Conservation (phyloP, 1,284 basidiomycete genomes). For the Bondarzewia mesenterica region DNA sequence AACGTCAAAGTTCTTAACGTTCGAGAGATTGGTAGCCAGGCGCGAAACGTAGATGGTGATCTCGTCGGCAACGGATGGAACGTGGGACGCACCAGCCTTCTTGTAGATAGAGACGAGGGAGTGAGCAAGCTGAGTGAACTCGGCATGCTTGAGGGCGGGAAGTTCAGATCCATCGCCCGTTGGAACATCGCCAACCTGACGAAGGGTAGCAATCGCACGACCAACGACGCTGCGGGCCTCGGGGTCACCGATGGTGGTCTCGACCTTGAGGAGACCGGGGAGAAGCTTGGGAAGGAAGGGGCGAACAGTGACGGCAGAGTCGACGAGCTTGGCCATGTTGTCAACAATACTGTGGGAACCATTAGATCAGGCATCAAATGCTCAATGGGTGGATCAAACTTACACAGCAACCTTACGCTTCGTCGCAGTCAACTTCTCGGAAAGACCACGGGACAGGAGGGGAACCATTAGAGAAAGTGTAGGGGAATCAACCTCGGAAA, state of each 20-base stretch:
- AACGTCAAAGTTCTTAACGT: slow-evolving; percentile 87
- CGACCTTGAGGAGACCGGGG: slow-evolving; percentile 91
- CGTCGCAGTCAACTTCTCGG: slow-evolving; percentile 89
- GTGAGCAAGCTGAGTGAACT: slow-evolving; percentile 57
- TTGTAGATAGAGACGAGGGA: slow-evolving; percentile 75
- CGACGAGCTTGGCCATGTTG: slow-evolving; percentile 99
- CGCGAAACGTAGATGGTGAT: slow-evolving; percentile 67
- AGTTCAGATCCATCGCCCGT: slow-evolving; percentile 84
- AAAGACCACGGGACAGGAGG: slow-evolving; percentile 91
- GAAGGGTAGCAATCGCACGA: slow-evolving; percentile 88
- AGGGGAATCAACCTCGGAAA: slow-evolving; percentile 99
- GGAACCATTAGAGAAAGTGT: slow-evolving; percentile 99
- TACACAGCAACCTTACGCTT: slow-evolving; percentile 96
- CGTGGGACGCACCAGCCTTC: slow-evolving; percentile 58
- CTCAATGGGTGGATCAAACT: slow-evolving; percentile 21
- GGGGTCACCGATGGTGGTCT: slow-evolving; percentile 88
- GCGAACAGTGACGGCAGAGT: slow-evolving; percentile 90
- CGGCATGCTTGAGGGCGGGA: slow-evolving; percentile 72
- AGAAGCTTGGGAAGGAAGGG: slow-evolving; percentile 95
- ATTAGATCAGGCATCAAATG: slow-evolving; percentile 9
- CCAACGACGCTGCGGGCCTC: slow-evolving; percentile 88
- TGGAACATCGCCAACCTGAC: slow-evolving; percentile 87
- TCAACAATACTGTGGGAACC: slow-evolving; percentile 73
- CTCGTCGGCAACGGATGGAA: slow-evolving; percentile 51
- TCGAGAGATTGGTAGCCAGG: slow-evolving; percentile 82